phyloP scores from a whole-genome alignment of 108 stramenopile species.

The Cyclostephanos invisitatus region DNA sequence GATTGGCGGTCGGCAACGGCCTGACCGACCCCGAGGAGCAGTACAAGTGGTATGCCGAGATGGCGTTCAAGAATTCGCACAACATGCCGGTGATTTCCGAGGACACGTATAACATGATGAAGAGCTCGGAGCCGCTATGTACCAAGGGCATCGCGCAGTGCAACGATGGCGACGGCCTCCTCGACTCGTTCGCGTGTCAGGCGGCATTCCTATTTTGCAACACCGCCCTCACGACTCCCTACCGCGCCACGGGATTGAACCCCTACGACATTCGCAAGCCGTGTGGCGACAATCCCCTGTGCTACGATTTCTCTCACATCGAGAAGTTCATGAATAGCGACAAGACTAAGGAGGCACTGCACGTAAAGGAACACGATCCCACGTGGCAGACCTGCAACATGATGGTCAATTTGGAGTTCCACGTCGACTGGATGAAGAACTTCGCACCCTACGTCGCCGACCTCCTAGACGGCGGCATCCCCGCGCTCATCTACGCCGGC shows the following conservation, averaged over 20 bases:
- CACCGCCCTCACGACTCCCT: conserved; percentile 80
- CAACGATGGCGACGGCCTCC: conserved; percentile 58
- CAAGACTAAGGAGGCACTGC: conserved; percentile 77
- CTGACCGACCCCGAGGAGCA: conserved; percentile 92
- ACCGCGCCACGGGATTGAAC: conserved; percentile 87
- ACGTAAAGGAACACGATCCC: conserved; percentile 64
- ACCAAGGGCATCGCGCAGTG: conserved; percentile 79
- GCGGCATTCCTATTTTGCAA: conserved; percentile 81
- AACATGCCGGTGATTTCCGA: conserved; percentile 82
- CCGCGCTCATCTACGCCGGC: conserved; percentile 94
- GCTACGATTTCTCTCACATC: conserved; percentile 93
- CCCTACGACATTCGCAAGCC: conserved; percentile 94
- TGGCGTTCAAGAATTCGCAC: conserved; percentile 94
- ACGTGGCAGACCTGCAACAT: conserved; percentile 82
- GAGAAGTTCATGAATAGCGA: conserved; percentile 82
- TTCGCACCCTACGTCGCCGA: conserved; percentile 80
- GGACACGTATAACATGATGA: conserved; percentile 72
- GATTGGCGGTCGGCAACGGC: conserved; percentile 95
- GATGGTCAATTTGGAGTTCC: conserved; percentile 88
- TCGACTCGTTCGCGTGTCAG: conserved; percentile 79
- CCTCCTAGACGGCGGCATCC: conserved; percentile 81
- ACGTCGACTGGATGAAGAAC: conserved; percentile 92
- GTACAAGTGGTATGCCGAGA: conserved; percentile 90
- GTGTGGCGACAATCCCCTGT: conserved; percentile 82
- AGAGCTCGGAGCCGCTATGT: conserved; percentile 74